Evolutionary conservation across 2,329 filamentous ascomycete species (phyloP), one percentile per base, ranked within the genome.

Genomic region (Ascochyta fabae): DNA sequence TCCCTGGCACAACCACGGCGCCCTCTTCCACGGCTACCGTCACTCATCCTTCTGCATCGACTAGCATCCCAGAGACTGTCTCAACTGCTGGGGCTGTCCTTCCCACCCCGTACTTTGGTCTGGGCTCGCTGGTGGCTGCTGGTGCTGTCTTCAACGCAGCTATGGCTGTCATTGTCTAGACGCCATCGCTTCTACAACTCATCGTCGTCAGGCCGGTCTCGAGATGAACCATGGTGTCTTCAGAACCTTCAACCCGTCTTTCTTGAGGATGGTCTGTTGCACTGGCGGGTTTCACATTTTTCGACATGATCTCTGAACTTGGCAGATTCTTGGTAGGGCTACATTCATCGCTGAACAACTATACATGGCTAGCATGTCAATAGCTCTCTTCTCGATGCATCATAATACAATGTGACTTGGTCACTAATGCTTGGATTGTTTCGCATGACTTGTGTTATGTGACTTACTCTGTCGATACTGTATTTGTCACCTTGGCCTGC

Each of bases 81-180:
- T 56, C 64, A 9, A 59, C 59, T 31, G 63, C 59, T 46, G 66
- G 53, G 9, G 68, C 56, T 26, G 44, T 61, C 35, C 41, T 69
- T n/a, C 56, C 60, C 8, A 61, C 65, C 22, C 58, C 65, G 22
- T 57, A 64, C 31, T 35, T 56, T 23, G 59, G 62, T 26, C 45
- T 68, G 56, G 62, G 65, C 31, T 62, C 62, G 29, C 43, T 71
- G 19, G 38, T 70, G 29, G 66, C 50, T 48, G 66, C 56, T 26
- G 67, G 66, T 41, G 63, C 64, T 56, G 40, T 48, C 10, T n/a
- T 54, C 45, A 58, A 46, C 29, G 60, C 54, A 41, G 63, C 57
- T 36, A 53, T 69, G 46, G 62, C 57, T 52, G 53, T 58, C 40
- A 42, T 66, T 26, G 62, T 56, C 61, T 70, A 59, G 58, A 43